Percentiles rank a stretch among this genome's conserved stretches.
Conservation (phyloP, 192 early-diverging fungal species). For the Gryganskiella cystojenkinii region DNA sequence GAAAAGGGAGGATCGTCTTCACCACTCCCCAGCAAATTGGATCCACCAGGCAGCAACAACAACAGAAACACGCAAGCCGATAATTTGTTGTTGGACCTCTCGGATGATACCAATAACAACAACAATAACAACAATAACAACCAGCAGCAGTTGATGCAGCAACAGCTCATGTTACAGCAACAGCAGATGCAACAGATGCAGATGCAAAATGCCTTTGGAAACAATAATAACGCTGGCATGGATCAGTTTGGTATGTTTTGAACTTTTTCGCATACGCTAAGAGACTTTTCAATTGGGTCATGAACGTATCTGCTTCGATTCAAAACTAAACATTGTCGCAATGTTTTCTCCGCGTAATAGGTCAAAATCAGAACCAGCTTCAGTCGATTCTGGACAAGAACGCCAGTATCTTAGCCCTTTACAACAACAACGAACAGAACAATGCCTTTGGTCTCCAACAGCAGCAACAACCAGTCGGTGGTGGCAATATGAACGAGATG, state of each 20-base stretch:
- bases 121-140: constrained; percentile 36
- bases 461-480: constrained; percentile 9
- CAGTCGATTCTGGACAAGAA: constrained; percentile 50
- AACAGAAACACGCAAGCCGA: not conserved
- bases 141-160: constrained; percentile 40
- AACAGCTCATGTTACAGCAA: too few species aligned
- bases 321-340: not conserved
- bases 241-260: constrained; percentile 40
- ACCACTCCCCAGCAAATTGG: constrained; percentile 26
- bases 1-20: constrained; percentile 39
- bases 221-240: constrained; percentile 10
- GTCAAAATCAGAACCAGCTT: constrained; percentile 47
- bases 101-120: constrained; percentile 33
- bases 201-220: constrained; percentile 37
- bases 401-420: constrained; percentile 37
- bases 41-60: constrained; percentile 41
- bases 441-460: not conserved
- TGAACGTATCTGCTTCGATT: not conserved
- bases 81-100: constrained; percentile 45
- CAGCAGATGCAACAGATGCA: constrained; percentile 53
- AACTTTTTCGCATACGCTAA: not conserved
- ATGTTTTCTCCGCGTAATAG: constrained; percentile 7
- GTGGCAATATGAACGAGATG: constrained; percentile 20
- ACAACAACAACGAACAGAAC: constrained; percentile 13
- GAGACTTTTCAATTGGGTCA: not conserved